phyloP scores from a whole-genome alignment of 176 grass and related monocot genomes.

The Echinochloa phyllopogon region DNA sequence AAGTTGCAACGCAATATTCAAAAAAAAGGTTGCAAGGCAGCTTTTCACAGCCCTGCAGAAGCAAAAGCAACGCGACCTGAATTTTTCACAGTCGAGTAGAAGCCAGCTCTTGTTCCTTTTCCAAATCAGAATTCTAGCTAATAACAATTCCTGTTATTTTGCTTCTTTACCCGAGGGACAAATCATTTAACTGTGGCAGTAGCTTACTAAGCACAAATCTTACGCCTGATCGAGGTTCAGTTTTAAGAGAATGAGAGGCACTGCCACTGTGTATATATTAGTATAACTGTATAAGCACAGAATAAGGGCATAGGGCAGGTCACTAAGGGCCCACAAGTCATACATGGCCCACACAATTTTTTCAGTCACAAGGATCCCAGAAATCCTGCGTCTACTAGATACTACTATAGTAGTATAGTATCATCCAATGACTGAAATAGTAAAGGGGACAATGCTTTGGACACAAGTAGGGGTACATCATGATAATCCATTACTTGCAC shows the following conservation, averaged over 20 bases:
- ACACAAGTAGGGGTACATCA: constrained; percentile 40
- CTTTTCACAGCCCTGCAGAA: neutral
- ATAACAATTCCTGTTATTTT: neutral
- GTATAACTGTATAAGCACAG: constrained; percentile 5
- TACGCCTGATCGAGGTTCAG: neutral
- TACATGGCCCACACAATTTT: neutral
- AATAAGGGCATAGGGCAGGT: neutral
- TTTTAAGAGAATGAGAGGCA: neutral
- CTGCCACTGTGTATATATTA: neutral
- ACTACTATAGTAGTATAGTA: neutral
- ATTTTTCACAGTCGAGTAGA: neutral
- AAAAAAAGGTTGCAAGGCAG: neutral
- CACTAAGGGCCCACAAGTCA: neutral
- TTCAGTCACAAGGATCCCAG: constrained; percentile 39
- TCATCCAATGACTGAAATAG: constrained; percentile 18
- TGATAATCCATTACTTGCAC: constrained; percentile 48
- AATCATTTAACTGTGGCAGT: neutral
- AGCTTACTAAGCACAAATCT: neutral
- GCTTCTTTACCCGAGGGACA: neutral
- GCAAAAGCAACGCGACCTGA: neutral
- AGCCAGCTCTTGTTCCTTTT: neutral
- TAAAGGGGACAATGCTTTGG: constrained; percentile 38
- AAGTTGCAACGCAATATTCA: too few relatives aligned
- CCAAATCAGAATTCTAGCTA: neutral
- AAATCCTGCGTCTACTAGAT: constrained; percentile 40